Evolutionary conservation across 2,329 filamentous ascomycete genomes (phyloP).

Genomic region (Trichoderma lentiforme): DNA sequence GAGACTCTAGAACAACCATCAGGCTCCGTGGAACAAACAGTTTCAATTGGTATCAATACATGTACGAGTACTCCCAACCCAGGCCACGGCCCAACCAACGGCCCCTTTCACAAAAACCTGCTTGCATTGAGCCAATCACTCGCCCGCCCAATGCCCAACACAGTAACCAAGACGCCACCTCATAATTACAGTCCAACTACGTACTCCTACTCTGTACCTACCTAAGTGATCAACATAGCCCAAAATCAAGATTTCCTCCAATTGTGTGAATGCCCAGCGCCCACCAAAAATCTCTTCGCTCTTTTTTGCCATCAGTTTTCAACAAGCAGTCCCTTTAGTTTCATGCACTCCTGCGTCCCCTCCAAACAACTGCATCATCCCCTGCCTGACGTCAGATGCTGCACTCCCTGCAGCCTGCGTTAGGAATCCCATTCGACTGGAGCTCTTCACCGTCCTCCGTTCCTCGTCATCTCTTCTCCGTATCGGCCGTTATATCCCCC

Average conservation of each 20-base stretch:
- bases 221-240: background rate
- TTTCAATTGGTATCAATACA: background rate
- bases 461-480: background rate
- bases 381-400: background rate
- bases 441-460: background rate
- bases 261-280: background rate
- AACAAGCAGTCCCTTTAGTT: background rate
- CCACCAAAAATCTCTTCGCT: background rate
- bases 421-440: background rate
- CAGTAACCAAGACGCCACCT: background rate
- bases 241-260: background rate
- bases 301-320: background rate
- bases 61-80: background rate
- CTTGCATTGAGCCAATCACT: background rate
- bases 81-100: background rate
- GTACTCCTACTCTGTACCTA: background rate
- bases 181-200: background rate
- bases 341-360: constrained; percentile 13
- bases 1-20: background rate
- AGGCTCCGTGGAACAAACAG: background rate
- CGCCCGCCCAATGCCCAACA: background rate
- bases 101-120: background rate
- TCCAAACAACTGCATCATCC: background rate
- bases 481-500: background rate
- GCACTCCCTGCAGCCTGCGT: background rate